Base-by-base conservation (phyloP, 1,284 basidiomycete species). In the Rhizoctonia solani region DNA sequence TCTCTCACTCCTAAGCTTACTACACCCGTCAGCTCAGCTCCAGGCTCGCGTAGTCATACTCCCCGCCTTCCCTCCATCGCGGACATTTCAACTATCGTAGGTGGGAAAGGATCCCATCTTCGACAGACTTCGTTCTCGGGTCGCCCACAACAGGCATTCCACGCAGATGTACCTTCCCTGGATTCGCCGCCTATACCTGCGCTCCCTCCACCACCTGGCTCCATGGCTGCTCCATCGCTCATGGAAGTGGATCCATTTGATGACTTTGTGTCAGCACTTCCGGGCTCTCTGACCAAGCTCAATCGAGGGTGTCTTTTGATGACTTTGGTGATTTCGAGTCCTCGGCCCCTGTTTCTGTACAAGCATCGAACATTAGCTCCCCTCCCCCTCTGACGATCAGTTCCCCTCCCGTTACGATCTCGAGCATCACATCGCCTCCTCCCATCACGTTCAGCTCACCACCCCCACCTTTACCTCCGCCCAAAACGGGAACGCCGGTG, bases 241-340 rank as follows among this genome's bases (percentile, higher is more conserved):
- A 1, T 44, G 8, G 49, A 65, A 29, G 13, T 49, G 19, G 59
- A 65, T 53, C 9, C 50, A 42, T 65, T 65, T 30, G 47, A 47
- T 2, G 59, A 65, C 25, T 65, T 65, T 44, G n/a, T 65, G 8
- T 37, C 56, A 2, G 56, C n/a, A 8, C 42, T 49, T 19, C 25
- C n/a, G 16, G 29, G 34, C 39, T 4, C 19, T 25, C 13, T 3
- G 55, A 16, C 3, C 19, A 53, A 52, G 5, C 14, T 39, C 27
- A 47, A 16, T 50, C 59, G 27, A 34, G 59, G n/a, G 23, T 44
- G 16, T 65, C 59, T 9, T 65, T 65, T 41, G 59, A 65, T 37
- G 59, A 65, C 23, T 65, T 65, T 25, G 59, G 59, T 25, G 59
- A 65, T 29, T 65, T 65, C 50, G 59, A 65, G 25, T 65, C 49